phyloP scores from a whole-genome alignment of 2,329 filamentous ascomycete species.

The Diaporthe helianthi region DNA sequence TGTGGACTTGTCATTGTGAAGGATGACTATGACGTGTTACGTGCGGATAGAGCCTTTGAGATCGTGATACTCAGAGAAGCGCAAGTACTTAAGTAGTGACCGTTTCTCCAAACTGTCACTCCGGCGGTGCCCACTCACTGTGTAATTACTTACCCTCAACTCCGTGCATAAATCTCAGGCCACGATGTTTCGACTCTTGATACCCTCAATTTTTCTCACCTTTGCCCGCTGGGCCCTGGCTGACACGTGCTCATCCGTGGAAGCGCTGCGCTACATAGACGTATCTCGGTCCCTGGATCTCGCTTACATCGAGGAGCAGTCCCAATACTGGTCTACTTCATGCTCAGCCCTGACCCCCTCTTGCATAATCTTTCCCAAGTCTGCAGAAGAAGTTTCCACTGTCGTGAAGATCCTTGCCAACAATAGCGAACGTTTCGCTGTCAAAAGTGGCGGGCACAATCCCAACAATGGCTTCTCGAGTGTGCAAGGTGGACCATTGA shows the following conservation, averaged over 20 bases:
- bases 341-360: slow-evolving; percentile 6
- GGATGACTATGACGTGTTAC: neutral
- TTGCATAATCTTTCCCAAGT: slow-evolving; percentile 13
- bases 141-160: neutral
- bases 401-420: slow-evolving; percentile 1
- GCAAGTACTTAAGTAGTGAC: neutral
- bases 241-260: neutral
- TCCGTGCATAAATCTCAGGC: neutral
- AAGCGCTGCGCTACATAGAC: neutral
- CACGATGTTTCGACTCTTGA: neutral
- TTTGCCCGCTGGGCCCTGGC: neutral
- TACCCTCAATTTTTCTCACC: neutral
- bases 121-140: neutral
- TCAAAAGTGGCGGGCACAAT: slow-evolving; percentile 25
- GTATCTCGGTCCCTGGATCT: neutral
- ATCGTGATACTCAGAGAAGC: neutral
- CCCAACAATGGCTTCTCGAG: slow-evolving; percentile 17
- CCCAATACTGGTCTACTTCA: slow-evolving; percentile 16
- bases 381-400: neutral
- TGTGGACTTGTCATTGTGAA: neutral
- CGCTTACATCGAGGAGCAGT: slow-evolving; percentile 8
- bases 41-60: neutral
- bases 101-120: neutral
- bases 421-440: neutral
- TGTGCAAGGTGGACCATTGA: slow-evolving; percentile 11